Base-by-base conservation (phyloP, 2,329 filamentous ascomycete genomes). In the Fusarium sp. region DNA sequence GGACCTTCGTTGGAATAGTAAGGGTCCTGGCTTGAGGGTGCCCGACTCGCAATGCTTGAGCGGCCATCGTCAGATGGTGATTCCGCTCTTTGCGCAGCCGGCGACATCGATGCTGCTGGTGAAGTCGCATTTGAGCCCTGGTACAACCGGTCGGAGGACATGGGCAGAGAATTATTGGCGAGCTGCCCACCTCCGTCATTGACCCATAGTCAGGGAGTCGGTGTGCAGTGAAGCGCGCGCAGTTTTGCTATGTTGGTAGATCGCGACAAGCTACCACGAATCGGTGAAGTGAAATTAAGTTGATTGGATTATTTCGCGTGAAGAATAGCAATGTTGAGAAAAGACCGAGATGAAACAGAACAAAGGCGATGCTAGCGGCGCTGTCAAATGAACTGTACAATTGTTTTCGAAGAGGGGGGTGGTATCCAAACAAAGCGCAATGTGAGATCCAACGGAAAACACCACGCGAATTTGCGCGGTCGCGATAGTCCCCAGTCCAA, bases 1-100 rank as follows among this genome's bases (percentile, higher is more conserved):
- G 53, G 31, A 89, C 89, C 89, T 80, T 89, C 81, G 72, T 91
- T 89, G 56, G 87, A 87, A 73, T 91, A 89, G 73, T 85, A 86
- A 15, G 80, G 73, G 44, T 79, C 78, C 39, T 75, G 71, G 52
- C 69, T 74, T 34, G 75, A 74, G n/a, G 62, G 68, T 53, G 71
- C 71, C 54, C 56, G 70, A 62, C 75, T 77, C 42, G 71, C 64
- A 57, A 71, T 71, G 51, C 69, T 75, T n/a, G 71, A 73, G 43
- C 64, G 67, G 47, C 67, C 76, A 70, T 77, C 73, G 31, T 78
- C 71, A 6, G 72, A 73, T 43, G 70, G 72, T 36, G 74, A 73
- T 21, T 53, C 58, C 62, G 65, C 63, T 64, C 58, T 63, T 28
- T 65, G 61, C 42, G 58, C 67, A 60, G 73, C 61, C 59, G 71